Base-by-base conservation (phyloP, 2,329 filamentous ascomycete genomes). In the Phoma sp. region DNA sequence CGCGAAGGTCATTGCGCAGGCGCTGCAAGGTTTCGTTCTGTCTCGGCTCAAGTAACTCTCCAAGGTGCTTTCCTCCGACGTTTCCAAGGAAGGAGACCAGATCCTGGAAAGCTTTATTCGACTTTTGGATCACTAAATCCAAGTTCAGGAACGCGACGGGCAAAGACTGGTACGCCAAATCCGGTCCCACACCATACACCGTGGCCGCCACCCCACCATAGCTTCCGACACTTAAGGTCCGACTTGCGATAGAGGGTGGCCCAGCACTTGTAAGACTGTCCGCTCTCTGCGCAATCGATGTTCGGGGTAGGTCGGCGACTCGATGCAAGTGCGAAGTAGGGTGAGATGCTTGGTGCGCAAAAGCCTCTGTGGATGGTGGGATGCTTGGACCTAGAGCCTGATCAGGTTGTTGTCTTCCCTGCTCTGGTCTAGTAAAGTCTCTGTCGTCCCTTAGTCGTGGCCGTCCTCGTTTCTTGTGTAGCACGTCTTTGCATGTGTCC, bases 401-500 rank as follows among this genome's bases (percentile, higher is more conserved):
- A 25, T 63, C 64, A 41, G 67, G 57, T 30, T 58, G 55, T 22
- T 67, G 60, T 51, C 67, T 66, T 52, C 55, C 65, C 58, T 71
- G 70, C 32, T 70, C 67, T 39, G 56, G 59, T 57, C 65, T 68
- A 33, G 62, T 61, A 40, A 73, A 71, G 14, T 75, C 67, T 54
- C 73, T 70, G 46, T 74, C 71, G 68, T 93, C 90, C 65, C 90
- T 85, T 62, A 95, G 78, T 60, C 90, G 83, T 55, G 90, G 90
- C 43, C 90, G 83, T 37, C 90, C 90, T 64, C 90, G 81, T 73
- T 93, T 95, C 75, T 93, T 95, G 75, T 95, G 90, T 68, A 91
- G 88, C 30, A 95, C 90, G 74, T 95, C 90, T 64, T 91, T 81
- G 69, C 90, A 95, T 7, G 87, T 82, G 53, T 92, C 89, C 79